Conservation (phyloP, 1,284 basidiomycete genomes). For the Ganoderma lucidum region DNA sequence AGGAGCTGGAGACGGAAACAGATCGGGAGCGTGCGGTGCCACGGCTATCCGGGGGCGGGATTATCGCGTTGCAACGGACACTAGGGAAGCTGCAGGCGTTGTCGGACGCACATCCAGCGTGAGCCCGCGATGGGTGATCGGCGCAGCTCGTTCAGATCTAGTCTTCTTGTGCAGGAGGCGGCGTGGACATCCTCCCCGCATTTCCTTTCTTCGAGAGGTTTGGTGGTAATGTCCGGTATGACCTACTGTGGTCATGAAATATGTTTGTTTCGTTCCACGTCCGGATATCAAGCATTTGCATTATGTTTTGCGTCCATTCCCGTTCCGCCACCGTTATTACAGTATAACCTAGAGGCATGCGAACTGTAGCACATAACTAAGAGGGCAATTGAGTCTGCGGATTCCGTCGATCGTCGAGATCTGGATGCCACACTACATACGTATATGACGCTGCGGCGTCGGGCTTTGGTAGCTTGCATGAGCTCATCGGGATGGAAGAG, state of each 20-base stretch:
- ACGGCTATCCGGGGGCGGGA: slow-evolving; percentile 81
- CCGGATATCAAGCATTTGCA: background rate
- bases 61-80: slow-evolving; percentile 81
- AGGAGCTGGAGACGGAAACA: slow-evolving; percentile 45
- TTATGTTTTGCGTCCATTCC: slow-evolving; percentile 1
- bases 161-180: background rate
- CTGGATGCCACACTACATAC: background rate
- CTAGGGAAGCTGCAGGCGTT: slow-evolving; percentile 51
- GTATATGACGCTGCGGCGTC: slow-evolving; percentile 4
- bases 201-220: background rate
- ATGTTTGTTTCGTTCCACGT: background rate
- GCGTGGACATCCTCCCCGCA: background rate
- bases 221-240: background rate
- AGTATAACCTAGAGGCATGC: slow-evolving; percentile 4
- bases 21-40: slow-evolving; percentile 75
- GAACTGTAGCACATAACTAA: slow-evolving; percentile 1
- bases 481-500: background rate
- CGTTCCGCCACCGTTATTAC: background rate
- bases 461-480: background rate
- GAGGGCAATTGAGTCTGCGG: background rate
- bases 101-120: slow-evolving; percentile 30
- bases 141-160: background rate
- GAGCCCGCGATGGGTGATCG: background rate
- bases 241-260: too few species aligned
- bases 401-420: slow-evolving; percentile 1